These are phyloP conservation scores for Crithidia thermophila DNA, from an alignment of 208 protist species.

Conservation along the genomic window DNA sequence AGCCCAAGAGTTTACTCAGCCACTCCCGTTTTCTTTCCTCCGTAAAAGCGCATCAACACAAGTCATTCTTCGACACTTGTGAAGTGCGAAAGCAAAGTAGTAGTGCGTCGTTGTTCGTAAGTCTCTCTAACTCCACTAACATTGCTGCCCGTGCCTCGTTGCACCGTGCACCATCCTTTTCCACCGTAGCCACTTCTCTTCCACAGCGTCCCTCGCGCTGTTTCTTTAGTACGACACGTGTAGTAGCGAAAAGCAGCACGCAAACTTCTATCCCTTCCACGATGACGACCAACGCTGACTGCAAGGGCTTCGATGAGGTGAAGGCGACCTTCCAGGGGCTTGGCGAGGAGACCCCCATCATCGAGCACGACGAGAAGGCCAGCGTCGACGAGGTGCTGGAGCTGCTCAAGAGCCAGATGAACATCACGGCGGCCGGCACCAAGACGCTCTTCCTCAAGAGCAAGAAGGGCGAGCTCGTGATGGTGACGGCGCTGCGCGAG, in stretches of 20 bases:
- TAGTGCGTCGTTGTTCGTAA: too few species aligned
- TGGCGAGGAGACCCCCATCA: constrained; percentile 48
- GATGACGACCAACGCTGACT: constrained; percentile 60
- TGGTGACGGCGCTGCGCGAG: constrained; percentile 68
- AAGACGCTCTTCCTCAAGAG: constrained; percentile 93
- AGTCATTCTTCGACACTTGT: not conserved
- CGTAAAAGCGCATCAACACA: too few species aligned
- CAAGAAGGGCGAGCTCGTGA: constrained; percentile 88
- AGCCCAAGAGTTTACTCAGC: not conserved
- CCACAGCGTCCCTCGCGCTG: not conserved
- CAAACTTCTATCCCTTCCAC: not conserved
- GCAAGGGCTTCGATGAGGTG: constrained; percentile 61
- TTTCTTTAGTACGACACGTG: not conserved
- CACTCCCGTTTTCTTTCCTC: not conserved
- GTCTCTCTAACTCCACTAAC: too few species aligned
- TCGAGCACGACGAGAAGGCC: constrained; percentile 73
- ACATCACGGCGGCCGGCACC: constrained; percentile 37
- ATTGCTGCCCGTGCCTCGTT: too few species aligned
- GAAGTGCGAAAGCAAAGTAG: not conserved
- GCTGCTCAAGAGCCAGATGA: constrained; percentile 5
- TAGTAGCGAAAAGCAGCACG: not conserved
- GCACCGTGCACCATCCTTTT: too few species aligned
- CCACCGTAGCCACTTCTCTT: too few species aligned
- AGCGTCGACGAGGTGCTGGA: constrained; percentile 62
- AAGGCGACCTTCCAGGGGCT: constrained; percentile 52